A percentile compares a stretch with the other conserved stretches of the same genome.
These are phyloP conservation scores for Phaeoacremonium minimum DNA, from an alignment of 2,329 filamentous ascomycete species.

Conservation along the genomic window DNA sequence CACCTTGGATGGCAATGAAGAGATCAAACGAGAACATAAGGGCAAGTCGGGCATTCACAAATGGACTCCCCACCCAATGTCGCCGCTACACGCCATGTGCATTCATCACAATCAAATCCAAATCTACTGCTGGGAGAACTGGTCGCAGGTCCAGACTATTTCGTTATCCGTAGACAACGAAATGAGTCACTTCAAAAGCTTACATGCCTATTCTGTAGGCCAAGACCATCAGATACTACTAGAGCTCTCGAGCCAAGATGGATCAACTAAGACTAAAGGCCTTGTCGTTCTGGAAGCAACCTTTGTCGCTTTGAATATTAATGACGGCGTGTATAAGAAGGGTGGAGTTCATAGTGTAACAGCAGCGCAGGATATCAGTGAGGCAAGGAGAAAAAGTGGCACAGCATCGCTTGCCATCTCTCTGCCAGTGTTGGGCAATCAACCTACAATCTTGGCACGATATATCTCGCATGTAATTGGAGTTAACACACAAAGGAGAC, in stretches of 20 bases:
- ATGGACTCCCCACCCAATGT: not conserved
- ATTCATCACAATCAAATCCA: not conserved
- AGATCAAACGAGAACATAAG: conserved; percentile 4
- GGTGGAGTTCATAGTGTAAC: not conserved
- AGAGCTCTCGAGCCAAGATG: not conserved
- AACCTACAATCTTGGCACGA: not conserved
- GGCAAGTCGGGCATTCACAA: not conserved
- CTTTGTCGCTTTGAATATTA: not conserved
- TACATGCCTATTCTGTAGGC: not conserved
- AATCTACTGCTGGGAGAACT: not conserved
- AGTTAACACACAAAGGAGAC: conserved; percentile 9
- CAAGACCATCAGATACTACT: not conserved
- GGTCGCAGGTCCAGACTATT: not conserved
- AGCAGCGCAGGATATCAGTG: not conserved
- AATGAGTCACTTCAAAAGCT: not conserved
- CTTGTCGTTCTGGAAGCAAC: not conserved
- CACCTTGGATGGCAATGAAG: conserved; percentile 12
- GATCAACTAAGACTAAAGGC: not conserved
- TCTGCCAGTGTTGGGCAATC: not conserved
- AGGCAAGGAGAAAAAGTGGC: not conserved
- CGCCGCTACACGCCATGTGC: not conserved
- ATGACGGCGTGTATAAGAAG: not conserved
- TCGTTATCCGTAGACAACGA: not conserved
- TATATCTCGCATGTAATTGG: conserved; percentile 15
- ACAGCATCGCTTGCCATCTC: too few relatives aligned